Evolutionary conservation across 805 yeast species (phyloP).

Genomic region (Candida saitoana): DNA sequence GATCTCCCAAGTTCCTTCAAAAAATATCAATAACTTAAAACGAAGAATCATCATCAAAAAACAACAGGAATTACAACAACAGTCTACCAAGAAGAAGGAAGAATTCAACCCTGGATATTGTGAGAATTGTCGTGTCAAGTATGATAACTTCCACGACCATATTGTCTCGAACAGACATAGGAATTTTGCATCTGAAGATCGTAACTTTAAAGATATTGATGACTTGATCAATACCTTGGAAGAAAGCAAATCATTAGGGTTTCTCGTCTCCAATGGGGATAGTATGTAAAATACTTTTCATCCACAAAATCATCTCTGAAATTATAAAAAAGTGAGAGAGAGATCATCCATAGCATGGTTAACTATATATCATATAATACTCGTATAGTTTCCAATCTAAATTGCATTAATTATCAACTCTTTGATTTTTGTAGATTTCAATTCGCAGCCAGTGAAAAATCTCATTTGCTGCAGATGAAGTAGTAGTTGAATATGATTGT

Average conservation of each 20-base stretch:
- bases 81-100: conserved; percentile 15
- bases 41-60: conserved; percentile 42
- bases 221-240: conserved; percentile 52
- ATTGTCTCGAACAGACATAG: conserved; percentile 65
- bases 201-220: conserved; percentile 76
- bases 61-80: conserved; percentile 18
- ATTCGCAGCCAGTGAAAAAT: background rate
- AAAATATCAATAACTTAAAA: conserved; percentile 46
- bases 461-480: background rate
- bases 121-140: conserved; percentile 86
- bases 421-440: background rate
- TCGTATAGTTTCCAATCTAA: background rate
- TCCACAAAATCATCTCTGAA: background rate
- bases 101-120: conserved; percentile 72
- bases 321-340: background rate
- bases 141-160: conserved; percentile 77
- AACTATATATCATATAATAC: background rate
- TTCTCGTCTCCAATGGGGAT: conserved; percentile 39
- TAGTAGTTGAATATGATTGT: background rate
- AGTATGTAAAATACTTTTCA: conserved; percentile 13
- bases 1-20: conserved; percentile 52
- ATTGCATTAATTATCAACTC: background rate
- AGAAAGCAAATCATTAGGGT: conserved; percentile 41
- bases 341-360: background rate
- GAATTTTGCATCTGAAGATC: conserved; percentile 67